phyloP scores from a whole-genome alignment of 1,284 basidiomycete genomes.

The Austropuccinia psidii region DNA sequence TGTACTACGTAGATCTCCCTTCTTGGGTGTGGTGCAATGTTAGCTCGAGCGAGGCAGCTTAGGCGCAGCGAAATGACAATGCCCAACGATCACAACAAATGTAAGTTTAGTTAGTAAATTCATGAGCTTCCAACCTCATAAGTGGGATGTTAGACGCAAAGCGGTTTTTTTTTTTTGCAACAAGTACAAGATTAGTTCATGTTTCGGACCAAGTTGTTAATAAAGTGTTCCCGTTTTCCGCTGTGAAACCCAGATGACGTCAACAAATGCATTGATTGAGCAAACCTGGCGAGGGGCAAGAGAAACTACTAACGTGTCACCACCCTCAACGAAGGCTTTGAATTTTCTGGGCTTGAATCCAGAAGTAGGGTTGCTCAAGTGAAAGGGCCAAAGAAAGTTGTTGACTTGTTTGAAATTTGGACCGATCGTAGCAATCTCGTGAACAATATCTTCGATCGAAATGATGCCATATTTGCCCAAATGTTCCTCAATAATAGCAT shows the following conservation, averaged over 20 bases:
- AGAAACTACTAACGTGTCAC: constrained; percentile 25
- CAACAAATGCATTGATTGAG: no score
- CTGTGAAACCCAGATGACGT: constrained; percentile 36
- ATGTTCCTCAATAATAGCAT: constrained; percentile 80
- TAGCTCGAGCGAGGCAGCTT: no score
- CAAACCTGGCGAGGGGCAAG: background rate
- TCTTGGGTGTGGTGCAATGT: no score
- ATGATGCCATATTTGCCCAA: constrained; percentile 96
- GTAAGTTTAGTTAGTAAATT: no score
- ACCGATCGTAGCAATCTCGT: constrained; percentile 91
- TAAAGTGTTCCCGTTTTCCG: constrained; percentile 89
- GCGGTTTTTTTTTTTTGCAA: no score
- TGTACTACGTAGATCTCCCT: no score
- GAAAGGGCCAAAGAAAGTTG: constrained; percentile 62
- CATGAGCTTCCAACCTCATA: no score
- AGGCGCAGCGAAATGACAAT: no score
- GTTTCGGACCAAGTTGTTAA: constrained; percentile 93
- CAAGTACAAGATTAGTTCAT: no score
- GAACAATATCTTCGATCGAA: constrained; percentile 94
- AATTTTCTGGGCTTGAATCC: constrained; percentile 97
- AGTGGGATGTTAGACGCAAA: no score
- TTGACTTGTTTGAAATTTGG: constrained; percentile 96
- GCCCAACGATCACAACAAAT: no score
- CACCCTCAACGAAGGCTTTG: constrained; percentile 55
- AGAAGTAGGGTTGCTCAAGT: constrained; percentile 96